Evolutionary conservation across 2,329 filamentous ascomycete genomes (phyloP), one percentile per base, ranked within the genome.

Genomic region (Colletotrichum noveboracense): DNA sequence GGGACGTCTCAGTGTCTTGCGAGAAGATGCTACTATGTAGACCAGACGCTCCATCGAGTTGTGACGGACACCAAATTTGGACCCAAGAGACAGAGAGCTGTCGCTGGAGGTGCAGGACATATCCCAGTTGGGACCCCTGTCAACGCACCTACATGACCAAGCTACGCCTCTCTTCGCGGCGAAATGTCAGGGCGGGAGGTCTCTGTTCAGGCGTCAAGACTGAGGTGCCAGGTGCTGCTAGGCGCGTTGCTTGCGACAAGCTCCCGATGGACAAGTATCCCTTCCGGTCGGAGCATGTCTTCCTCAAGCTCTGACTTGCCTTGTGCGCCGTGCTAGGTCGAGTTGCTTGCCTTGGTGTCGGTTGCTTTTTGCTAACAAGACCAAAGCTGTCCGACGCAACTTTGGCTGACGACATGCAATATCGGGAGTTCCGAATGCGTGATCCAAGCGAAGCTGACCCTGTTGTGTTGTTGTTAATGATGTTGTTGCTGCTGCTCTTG

Each of bases 121-220:
- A 71, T 62, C 62, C 72, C 48, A 24, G 72, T n/a, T 32, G 14
- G n/a, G 28, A 75, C 62, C 72, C 72, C 62, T 75, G 72, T 32
- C 62, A 55, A 48, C 69, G 62, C 72, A 75, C 72, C 62, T 69
- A 75, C 72, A 18, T 56, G 55, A 56, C 61, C 61, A 75, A 66
- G 68, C 68, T 26, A 32, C 55, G 55, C 55, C 72, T 67, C 55
- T 75, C 62, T 62, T 67, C 61, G 55, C 72, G 38, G 72, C 32
- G 66, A 34, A 48, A 55, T 75, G 68, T 75, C 72, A 75, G 72
- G 62, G 69, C 72, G 72, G 30, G 62, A 72, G 58, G 72, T 75
- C 72, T 72, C 55, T 52, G 61, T 74, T 67, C 55, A 55, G 70
- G 61, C 52, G 56, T 32, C 67, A 38, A 36, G 30, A 64, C 30